Base-by-base conservation (phyloP, 2,329 filamentous ascomycete genomes). In the Phaeosphaeriaceae sp. region DNA sequence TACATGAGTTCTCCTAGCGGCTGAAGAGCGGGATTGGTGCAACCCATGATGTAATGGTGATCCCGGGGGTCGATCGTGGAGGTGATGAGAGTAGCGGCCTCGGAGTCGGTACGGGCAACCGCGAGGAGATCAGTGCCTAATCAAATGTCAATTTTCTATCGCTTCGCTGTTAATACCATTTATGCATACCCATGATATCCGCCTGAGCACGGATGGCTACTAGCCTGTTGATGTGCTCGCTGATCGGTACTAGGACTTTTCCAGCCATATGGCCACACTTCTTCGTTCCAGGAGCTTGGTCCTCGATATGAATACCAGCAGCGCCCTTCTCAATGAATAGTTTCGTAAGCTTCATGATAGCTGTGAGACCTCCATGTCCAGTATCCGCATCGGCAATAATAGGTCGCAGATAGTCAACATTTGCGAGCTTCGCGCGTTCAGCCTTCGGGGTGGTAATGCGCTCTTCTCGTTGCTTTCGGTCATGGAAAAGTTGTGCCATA, bases 221-320 rank as follows among this genome's bases (percentile, higher is more conserved):
- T 46, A 99, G 83, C 46, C 94, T 88, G 81, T 97, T 97, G 79
- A 97, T 97, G 80, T 99, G 94, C 80, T 99, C 94, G 76, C 86
- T 90, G 72, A 97, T 95, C 42, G 94, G 94, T 43, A 99, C 94
- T 52, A 99, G 82, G 35, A 97, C 94, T 80, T 97, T 97, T 70
- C 94, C 94, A 60, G 94, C 94, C 94, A 97, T 97, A 79, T 97
- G 94, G 57, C 94, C 94, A 75, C 94, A 99, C 84, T 99, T 99
- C 85, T 99, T 99, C 41, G 94, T 97, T 46, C 94, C 94, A 3
- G 94, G 93, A 3, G 94, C 93, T 77, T 97, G 94, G 74, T 99
- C 94, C 78, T 99, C 94, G 64, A 99, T 97, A 78, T 99, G 94
- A 68, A 99, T 97, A 61, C 94, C 94, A 34, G 94, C 94, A 37